A percentile compares a stretch with the other conserved stretches of the same genome.
phyloP scores from a whole-genome alignment of 2,329 filamentous ascomycete genomes.

The Pseudogymnoascus sp. region DNA sequence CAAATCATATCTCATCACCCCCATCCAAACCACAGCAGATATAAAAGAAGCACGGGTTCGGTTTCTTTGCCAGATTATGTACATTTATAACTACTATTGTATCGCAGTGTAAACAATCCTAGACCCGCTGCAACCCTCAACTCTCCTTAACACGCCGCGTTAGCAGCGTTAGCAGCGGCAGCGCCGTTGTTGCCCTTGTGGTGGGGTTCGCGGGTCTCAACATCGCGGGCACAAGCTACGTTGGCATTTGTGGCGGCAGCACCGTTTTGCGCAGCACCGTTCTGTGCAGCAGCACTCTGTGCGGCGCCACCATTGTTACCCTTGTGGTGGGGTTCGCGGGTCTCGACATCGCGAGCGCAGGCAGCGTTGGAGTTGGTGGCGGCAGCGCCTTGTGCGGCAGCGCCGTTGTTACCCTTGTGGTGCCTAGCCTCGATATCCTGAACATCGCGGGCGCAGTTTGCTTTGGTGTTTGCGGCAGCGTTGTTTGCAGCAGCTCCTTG shows the following conservation, averaged over 20 bases:
- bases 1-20: background rate
- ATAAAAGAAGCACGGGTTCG: background rate
- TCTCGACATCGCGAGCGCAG: background rate
- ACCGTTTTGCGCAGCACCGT: slow-evolving; percentile 8
- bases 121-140: background rate
- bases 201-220: slow-evolving; percentile 12
- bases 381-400: background rate
- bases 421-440: background rate
- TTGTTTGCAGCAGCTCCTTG: slow-evolving; percentile 4
- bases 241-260: too few species aligned
- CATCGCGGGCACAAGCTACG: background rate
- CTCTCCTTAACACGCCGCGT: background rate
- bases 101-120: background rate
- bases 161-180: background rate
- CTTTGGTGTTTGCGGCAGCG: too few species aligned
- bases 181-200: slow-evolving; percentile 20
- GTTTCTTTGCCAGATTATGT: background rate
- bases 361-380: slow-evolving; percentile 7
- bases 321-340: slow-evolving; percentile 14
- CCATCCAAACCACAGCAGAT: background rate
- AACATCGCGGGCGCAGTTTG: background rate
- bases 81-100: background rate
- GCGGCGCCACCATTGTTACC: slow-evolving; percentile 20
- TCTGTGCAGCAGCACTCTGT: slow-evolving; percentile 14
- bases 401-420: background rate